Base-by-base conservation (phyloP, 2,329 filamentous ascomycete species). In the Pyrenophora seminiperda region DNA sequence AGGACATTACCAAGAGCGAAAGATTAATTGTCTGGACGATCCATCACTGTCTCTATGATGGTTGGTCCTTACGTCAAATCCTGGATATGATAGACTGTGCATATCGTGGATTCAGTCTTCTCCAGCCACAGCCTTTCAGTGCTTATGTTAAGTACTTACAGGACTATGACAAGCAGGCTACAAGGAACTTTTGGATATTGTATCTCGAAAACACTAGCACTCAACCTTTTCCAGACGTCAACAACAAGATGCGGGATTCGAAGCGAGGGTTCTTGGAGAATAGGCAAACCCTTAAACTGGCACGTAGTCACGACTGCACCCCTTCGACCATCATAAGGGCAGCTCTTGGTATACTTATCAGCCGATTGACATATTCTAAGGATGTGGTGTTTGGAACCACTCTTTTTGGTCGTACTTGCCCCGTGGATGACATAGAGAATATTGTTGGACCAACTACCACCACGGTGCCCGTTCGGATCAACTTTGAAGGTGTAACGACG, bases 401-500 rank as follows among this genome's bases (percentile, higher is more conserved):
- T 3, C 7, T 47, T 2, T 9, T 13, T 1, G 44, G 44, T 1
- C 30, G 44, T 1, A 41, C 29, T 13, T 20, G 37, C 6, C 20
- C 44, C 1, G 18, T 47, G 4, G 5, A 29, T 15, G 37, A 30
- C 3, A 36, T 47, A 1, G 44, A 47, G 9, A 59, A 60, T 3
- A 60, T 77, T 0, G 59, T 76, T 18, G 76, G 75, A 0, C 76
- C 76, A 1, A 69, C 75, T 1, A 75, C 78, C 19, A 73, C 71
- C 2, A 74, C 72, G 0, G 61, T 74, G 0, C 73, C 73, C 0
- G 56, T 74, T 1, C 62, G 65, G 0, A 22, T 72, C 3, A 42
- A 48, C 0, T 34, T 70, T 17, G 32, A 58, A 31, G 19, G 32
- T 1, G 31, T 20, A 1, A 14, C 29, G 2, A 57, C 52, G 5